Evolutionary conservation across 495 filamentous ascomycete species (phyloP).

Genomic region (Xylona heveae): DNA sequence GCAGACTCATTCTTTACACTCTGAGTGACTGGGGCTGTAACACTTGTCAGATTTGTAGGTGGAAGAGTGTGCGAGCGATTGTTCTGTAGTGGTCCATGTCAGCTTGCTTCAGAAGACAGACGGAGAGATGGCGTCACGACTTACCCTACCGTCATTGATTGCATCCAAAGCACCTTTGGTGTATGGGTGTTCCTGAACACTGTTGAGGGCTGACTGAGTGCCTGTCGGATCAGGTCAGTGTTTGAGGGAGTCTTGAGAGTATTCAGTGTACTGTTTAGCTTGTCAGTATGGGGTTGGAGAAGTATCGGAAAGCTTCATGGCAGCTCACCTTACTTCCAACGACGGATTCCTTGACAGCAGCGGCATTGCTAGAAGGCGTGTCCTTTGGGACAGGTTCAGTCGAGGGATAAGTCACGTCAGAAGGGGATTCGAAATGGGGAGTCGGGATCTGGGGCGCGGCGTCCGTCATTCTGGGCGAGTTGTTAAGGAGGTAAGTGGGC

Average conservation of each 20-base stretch:
- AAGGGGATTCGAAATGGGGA: too few relatives aligned
- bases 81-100: slow-evolving; percentile 1
- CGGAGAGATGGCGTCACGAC: slow-evolving; percentile 1
- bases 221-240: slow-evolving; percentile 8
- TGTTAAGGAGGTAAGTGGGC: too few relatives aligned
- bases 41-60: slow-evolving; percentile 2
- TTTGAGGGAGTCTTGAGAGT: slow-evolving; percentile 2
- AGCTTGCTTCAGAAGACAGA: not conserved
- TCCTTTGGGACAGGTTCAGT: too few relatives aligned
- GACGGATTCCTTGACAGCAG: slow-evolving; percentile 11
- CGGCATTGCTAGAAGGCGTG: too few relatives aligned
- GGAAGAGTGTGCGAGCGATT: slow-evolving; percentile 8
- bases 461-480: too few relatives aligned
- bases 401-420: too few relatives aligned
- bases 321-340: slow-evolving; percentile 16
- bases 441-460: too few relatives aligned
- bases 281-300: slow-evolving; percentile 7
- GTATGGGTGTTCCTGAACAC: slow-evolving; percentile 15
- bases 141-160: slow-evolving; percentile 15
- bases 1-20: slow-evolving; percentile 50
- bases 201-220: slow-evolving; percentile 17
- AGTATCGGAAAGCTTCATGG: too few relatives aligned
- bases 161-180: slow-evolving; percentile 8
- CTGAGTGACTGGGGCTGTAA: slow-evolving; percentile 54
- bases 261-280: slow-evolving; percentile 4